Percentiles rank a stretch among this genome's conserved stretches.
phyloP scores from a whole-genome alignment of 345 rosid species.

The sweet orange (Citrus sinensis) region DNA sequence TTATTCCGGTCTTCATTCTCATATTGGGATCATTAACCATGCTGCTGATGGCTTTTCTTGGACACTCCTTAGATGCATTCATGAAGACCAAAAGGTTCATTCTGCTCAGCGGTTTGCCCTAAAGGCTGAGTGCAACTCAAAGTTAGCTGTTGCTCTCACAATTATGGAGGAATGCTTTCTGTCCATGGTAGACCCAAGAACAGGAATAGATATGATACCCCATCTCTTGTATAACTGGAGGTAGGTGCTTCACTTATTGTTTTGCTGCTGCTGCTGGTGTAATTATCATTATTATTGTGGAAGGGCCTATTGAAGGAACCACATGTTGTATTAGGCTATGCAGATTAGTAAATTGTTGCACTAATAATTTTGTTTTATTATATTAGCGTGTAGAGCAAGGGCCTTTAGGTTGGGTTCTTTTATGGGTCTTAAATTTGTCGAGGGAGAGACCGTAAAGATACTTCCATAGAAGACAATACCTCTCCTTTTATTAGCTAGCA shows the following conservation, averaged over 20 bases:
- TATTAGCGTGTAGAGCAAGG: not conserved
- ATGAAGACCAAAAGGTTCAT: constrained; percentile 72
- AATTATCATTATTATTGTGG: not conserved
- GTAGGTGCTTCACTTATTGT: constrained; percentile 31
- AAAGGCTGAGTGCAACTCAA: constrained; percentile 95
- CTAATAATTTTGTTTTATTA: not conserved
- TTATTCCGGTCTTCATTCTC: constrained; percentile 67
- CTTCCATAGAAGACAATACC: not conserved
- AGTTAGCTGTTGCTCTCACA: constrained; percentile 82
- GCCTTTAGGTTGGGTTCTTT: not conserved
- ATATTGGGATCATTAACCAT: constrained; percentile 56
- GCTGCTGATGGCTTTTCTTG: constrained; percentile 64
- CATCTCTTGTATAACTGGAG: constrained; percentile 89
- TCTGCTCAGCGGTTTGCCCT: constrained; percentile 70
- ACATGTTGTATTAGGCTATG: not conserved
- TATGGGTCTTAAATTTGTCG: not conserved
- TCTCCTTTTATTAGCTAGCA: not conserved
- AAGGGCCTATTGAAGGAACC: not conserved
- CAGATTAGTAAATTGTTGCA: not conserved
- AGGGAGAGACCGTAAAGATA: not conserved
- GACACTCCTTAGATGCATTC: constrained; percentile 77
- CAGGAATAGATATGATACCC: constrained; percentile 93
- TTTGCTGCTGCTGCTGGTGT: not conserved
- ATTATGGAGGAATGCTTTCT: constrained; percentile 95
- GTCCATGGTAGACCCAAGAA: constrained; percentile 91